Conservation (phyloP, 179 eudicot genomes). For the Sideroxylon spinosum region DNA sequence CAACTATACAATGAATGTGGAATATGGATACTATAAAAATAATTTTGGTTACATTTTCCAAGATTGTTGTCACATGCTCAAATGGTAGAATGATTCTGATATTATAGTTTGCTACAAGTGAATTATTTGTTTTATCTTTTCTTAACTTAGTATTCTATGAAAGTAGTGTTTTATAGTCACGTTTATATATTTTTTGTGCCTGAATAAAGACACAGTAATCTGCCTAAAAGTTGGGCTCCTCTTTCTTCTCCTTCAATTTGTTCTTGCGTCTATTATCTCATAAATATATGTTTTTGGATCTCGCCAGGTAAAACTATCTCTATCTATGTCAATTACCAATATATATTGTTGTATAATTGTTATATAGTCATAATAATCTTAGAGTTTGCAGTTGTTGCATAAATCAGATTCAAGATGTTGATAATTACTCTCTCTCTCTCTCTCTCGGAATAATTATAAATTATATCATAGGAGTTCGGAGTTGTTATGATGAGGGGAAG, state of each 20-base stretch:
- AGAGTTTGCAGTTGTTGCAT: not conserved
- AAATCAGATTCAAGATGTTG: not conserved
- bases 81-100: not conserved
- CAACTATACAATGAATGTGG: not conserved
- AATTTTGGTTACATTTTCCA: not conserved
- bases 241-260: not conserved
- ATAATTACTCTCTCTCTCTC: not conserved
- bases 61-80: constrained; percentile 5
- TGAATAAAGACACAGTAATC: not conserved
- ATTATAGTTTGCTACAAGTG: not conserved
- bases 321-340: not conserved
- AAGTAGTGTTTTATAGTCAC: not conserved
- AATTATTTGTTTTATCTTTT: not conserved
- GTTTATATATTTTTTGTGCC: not conserved
- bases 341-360: not conserved
- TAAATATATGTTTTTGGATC: not conserved
- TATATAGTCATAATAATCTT: not conserved
- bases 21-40: not conserved
- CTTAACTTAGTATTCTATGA: not conserved
- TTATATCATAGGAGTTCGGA: constrained; percentile 68
- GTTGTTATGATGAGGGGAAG: constrained; percentile 98
- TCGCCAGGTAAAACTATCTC: not conserved
- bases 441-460: too few species aligned
- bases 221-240: not conserved
- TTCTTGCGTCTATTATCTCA: not conserved